These are phyloP conservation scores for Cyberlindnera japonica DNA, from an alignment of 805 yeast genomes.

Conservation along the genomic window DNA sequence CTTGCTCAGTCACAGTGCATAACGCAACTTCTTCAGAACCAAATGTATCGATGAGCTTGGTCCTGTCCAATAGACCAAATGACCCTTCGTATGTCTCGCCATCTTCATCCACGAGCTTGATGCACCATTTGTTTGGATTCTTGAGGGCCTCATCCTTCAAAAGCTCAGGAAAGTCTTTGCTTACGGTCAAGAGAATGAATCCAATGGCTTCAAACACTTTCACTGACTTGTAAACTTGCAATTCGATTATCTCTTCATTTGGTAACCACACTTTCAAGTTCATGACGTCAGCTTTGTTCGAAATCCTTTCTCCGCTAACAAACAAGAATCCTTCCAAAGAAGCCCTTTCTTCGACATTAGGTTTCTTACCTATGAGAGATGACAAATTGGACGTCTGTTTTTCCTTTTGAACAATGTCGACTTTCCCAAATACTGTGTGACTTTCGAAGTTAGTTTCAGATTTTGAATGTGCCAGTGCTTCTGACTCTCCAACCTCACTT, in stretches of 20 bases:
- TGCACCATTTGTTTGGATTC: conserved; percentile 69
- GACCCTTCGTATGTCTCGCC: conserved; percentile 88
- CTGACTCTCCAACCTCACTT: neutral
- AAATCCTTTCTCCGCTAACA: conserved; percentile 31
- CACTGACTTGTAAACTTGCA: conserved; percentile 33
- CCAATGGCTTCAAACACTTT: conserved; percentile 56
- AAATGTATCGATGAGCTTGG: conserved; percentile 61
- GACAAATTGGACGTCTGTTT: conserved; percentile 36
- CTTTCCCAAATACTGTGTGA: conserved; percentile 5
- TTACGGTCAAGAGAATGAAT: conserved; percentile 35
- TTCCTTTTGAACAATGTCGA: neutral
- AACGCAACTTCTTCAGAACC: conserved; percentile 82
- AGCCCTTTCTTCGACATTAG: conserved; percentile 24
- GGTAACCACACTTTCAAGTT: conserved; percentile 28
- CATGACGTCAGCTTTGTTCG: conserved; percentile 20
- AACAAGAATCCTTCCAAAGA: conserved; percentile 44
- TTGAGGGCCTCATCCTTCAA: conserved; percentile 1
- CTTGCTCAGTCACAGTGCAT: conserved; percentile 49
- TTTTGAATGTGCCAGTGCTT: conserved; percentile 3
- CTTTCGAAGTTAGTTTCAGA: conserved; percentile 1
- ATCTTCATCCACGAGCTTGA: conserved; percentile 87
- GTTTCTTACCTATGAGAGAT: conserved; percentile 39
- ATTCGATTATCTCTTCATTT: conserved; percentile 18
- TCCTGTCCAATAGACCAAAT: conserved; percentile 81
- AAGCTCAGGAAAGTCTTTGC: conserved; percentile 9